Evolutionary conservation across 371 early-diverging fungal genomes (phyloP).

Genomic region (Apophysomyces elegans): DNA sequence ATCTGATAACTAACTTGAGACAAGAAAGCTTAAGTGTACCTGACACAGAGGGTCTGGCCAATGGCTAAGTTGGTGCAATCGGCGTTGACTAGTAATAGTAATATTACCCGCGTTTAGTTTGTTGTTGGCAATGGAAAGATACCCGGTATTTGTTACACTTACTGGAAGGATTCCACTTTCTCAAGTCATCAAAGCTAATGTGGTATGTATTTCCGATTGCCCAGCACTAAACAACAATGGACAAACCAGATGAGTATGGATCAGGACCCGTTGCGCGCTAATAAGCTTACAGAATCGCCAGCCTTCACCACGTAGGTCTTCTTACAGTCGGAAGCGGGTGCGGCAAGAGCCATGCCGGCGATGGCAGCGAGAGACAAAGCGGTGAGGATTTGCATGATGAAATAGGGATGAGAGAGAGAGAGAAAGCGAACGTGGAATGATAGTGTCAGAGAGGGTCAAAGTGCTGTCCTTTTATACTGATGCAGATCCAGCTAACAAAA

Average conservation of each 20-base stretch:
- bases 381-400: slow-evolving; percentile 9
- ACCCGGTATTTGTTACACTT: slow-evolving; percentile 8
- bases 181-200: slow-evolving; percentile 21
- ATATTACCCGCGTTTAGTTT: not conserved
- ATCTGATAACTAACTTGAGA: not conserved
- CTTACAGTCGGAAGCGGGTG: slow-evolving; percentile 15
- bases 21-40: not conserved
- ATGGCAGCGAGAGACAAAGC: slow-evolving; percentile 20
- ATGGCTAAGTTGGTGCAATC: slow-evolving; percentile 15
- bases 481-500: not conserved
- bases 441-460: not conserved
- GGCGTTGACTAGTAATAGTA: slow-evolving; percentile 8
- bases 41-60: slow-evolving; percentile 16
- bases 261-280: not conserved
- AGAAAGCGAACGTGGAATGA: not conserved
- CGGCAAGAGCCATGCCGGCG: slow-evolving; percentile 15
- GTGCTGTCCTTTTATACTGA: not conserved
- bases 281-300: slow-evolving; percentile 28
- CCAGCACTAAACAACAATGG: slow-evolving; percentile 24
- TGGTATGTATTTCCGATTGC: slow-evolving; percentile 24
- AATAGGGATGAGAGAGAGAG: not conserved
- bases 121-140: not conserved
- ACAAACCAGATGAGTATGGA: not conserved
- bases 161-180: slow-evolving; percentile 37
- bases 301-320: slow-evolving; percentile 30